Evolutionary conservation across 2,329 filamentous ascomycete species (phyloP).

Genomic region (Aspergillus sp.): DNA sequence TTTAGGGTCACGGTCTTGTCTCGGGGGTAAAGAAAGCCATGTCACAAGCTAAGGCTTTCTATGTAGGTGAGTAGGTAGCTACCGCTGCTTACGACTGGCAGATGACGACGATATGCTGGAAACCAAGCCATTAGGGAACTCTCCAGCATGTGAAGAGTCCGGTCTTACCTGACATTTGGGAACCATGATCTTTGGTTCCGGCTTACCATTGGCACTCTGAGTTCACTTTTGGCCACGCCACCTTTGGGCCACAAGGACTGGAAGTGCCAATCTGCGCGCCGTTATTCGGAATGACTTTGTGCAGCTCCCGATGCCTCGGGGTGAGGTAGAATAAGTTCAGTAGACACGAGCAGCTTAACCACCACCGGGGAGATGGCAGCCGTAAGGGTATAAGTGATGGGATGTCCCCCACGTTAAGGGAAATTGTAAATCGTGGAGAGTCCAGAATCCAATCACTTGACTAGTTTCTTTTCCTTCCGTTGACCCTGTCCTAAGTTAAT

Average conservation of each 20-base stretch:
- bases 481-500: not conserved
- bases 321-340: not conserved
- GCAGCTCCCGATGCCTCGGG: constrained; percentile 8
- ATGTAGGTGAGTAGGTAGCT: not conserved
- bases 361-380: not conserved
- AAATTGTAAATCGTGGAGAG: not conserved
- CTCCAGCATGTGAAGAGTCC: constrained; percentile 18
- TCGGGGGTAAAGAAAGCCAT: not conserved
- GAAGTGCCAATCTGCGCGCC: not conserved
- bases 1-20: not conserved
- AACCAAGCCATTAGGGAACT: not conserved
- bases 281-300: not conserved
- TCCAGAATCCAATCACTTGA: not conserved
- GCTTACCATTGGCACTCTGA: constrained; percentile 14
- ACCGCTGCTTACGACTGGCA: not conserved
- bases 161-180: constrained; percentile 1
- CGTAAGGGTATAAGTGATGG: not conserved
- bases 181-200: constrained; percentile 5
- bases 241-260: not conserved
- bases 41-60: constrained; percentile 2
- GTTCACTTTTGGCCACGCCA: constrained; percentile 1
- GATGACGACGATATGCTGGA: constrained; percentile 8
- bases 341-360: not conserved
- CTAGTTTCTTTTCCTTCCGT: not conserved
- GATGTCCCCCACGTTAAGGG: not conserved